Evolutionary conservation across 2,329 filamentous ascomycete genomes (phyloP).

Genomic region (Ceratocystis lukuohia): DNA sequence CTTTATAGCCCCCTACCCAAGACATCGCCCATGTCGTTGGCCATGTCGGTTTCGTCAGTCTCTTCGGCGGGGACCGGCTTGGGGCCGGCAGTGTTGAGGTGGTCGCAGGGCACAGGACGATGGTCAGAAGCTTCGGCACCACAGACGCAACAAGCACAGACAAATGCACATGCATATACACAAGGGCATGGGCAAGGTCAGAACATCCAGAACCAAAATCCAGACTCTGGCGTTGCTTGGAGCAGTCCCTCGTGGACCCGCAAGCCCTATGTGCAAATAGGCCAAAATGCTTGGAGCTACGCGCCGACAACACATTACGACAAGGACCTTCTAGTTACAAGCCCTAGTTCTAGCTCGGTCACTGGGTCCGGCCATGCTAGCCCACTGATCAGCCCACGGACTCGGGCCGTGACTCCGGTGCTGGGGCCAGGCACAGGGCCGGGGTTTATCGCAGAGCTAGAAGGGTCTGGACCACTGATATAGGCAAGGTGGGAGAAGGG

Average conservation of each 20-base stretch:
- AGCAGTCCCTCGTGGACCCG: constrained; percentile 5
- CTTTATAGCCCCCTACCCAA: constrained; percentile 3
- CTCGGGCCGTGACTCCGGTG: constrained; percentile 10
- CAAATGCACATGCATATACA: neutral
- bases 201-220: neutral
- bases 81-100: neutral
- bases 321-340: neutral
- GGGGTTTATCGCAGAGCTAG: constrained; percentile 6
- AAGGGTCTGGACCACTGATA: constrained; percentile 14
- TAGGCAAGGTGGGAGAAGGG: neutral
- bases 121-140: constrained; percentile 4
- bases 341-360: neutral
- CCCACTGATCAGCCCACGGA: neutral
- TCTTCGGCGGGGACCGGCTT: neutral
- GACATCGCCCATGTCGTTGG: neutral
- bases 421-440: neutral
- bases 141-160: neutral
- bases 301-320: constrained; percentile 11
- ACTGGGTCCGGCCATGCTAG: neutral
- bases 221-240: neutral
- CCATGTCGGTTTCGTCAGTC: constrained; percentile 12
- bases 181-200: neutral
- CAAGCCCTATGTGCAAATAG: constrained; percentile 1
- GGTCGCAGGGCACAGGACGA: constrained; percentile 2
- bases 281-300: constrained; percentile 13